Evolutionary conservation across 2,329 filamentous ascomycete genomes (phyloP).

Genomic region (Calonectria hawksworthii): DNA sequence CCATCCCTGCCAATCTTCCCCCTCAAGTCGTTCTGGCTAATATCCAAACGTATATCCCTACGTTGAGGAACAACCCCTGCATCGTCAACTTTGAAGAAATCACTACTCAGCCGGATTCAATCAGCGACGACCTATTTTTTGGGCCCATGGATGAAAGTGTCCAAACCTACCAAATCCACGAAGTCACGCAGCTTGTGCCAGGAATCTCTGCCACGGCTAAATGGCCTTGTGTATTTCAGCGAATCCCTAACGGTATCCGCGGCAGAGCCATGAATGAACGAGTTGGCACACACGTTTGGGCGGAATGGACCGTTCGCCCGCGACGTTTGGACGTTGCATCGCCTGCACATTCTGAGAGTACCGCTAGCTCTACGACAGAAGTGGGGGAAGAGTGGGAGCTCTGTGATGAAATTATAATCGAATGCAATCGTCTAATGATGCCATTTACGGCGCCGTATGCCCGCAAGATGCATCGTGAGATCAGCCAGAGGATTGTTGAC

Average conservation of each 20-base stretch:
- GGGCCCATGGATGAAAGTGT: conserved; percentile 50
- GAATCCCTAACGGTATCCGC: conserved; percentile 53
- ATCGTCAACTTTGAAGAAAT: conserved; percentile 51
- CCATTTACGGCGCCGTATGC: conserved; percentile 46
- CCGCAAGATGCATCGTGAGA: conserved; percentile 42
- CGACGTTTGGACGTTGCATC: conserved; percentile 10
- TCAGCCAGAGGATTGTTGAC: conserved; percentile 46
- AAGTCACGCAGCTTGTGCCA: conserved; percentile 50
- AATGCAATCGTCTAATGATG: conserved; percentile 49
- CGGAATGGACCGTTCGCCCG: conserved; percentile 42
- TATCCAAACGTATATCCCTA: conserved; percentile 55
- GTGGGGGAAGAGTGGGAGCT: conserved; percentile 46
- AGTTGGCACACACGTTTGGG: conserved; percentile 55
- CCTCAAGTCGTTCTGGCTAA: conserved; percentile 52
- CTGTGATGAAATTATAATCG: conserved; percentile 44
- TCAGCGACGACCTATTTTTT: conserved; percentile 57
- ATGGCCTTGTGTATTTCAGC: conserved; percentile 59
- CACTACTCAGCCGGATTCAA: conserved; percentile 45
- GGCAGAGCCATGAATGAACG: conserved; percentile 54
- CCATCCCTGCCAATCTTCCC: conserved; percentile 53
- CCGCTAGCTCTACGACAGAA: conserved; percentile 22
- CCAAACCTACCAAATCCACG: conserved; percentile 42
- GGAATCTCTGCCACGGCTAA: conserved; percentile 54
- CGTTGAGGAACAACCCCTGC: conserved; percentile 56
- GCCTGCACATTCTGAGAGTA: conserved; percentile 21